A percentile compares a stretch with the other conserved stretches of the same genome.
Conservation (phyloP, 2,329 filamentous ascomycete genomes). For the Endocalyx cinctus region DNA sequence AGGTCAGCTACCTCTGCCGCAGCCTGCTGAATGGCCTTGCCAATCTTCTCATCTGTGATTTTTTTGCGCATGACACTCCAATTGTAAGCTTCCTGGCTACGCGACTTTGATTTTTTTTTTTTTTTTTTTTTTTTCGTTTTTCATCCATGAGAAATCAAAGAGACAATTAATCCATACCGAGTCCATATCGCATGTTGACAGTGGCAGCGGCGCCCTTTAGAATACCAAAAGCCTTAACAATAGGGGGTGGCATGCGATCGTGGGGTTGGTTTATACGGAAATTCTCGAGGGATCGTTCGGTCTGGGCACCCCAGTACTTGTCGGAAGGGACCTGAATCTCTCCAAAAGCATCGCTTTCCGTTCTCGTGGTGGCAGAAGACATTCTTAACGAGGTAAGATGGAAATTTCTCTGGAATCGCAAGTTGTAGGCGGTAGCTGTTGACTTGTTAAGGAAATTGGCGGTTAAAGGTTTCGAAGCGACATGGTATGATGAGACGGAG, state of each 20-base stretch:
- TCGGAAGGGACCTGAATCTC: conserved; percentile 87
- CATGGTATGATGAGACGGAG: conserved; percentile 16
- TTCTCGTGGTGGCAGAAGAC: conserved; percentile 58
- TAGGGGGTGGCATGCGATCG: conserved; percentile 93
- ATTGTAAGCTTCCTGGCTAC: conserved; percentile 23
- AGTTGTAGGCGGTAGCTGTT: conserved; percentile 16
- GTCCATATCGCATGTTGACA: conserved; percentile 91
- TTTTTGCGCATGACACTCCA: too few relatives aligned
- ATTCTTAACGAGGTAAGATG: conserved; percentile 45
- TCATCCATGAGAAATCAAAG: too few relatives aligned
- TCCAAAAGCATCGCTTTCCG: conserved; percentile 96
- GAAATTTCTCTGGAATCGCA: conserved; percentile 31
- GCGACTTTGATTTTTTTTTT: too few relatives aligned
- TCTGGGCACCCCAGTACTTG: conserved; percentile 99
- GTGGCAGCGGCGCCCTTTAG: conserved; percentile 94
- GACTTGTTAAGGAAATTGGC: conserved; percentile 3
- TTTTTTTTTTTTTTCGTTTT: too few relatives aligned
- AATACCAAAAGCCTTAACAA: conserved; percentile 91
- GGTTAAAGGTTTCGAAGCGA: conserved; percentile 14
- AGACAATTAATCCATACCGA: too few relatives aligned
- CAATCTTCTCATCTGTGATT: conserved; percentile 73
- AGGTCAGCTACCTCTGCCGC: conserved; percentile 88
- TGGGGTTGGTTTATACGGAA: conserved; percentile 99
- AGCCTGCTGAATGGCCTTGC: conserved; percentile 89
- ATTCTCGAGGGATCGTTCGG: conserved; percentile 91